Evolutionary conservation across 1,284 basidiomycete species (phyloP), one percentile per base, ranked within the genome.

Genomic region (Rhodotorula sp.): DNA sequence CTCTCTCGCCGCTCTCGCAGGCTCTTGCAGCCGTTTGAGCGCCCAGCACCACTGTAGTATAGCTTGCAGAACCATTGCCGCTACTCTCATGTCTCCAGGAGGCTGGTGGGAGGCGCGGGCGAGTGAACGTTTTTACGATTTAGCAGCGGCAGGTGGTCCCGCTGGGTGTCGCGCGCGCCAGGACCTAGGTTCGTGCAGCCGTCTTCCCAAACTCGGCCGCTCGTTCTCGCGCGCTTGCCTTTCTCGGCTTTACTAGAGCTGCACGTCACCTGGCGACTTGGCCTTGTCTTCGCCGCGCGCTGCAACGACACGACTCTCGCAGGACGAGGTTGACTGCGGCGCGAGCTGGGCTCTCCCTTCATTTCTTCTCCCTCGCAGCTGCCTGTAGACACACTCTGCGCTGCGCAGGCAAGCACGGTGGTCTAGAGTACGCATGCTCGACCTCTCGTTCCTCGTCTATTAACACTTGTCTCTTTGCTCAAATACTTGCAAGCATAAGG

Each of bases 241-340:
- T 51, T 51, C n/a, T n/a, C 24, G 49, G 49, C 49, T 51, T 51
- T 51, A 51, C 49, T 22, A 24, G 10, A n/a, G 24, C n/a, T n/a
- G 10, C 49, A 51, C 49, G 49, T 51, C 49, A 51, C 49, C 22
- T n/a, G 49, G 49, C 49, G n/a, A 24, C 49, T 51, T 37, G 37
- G 37, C 37, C 37, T 12, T 62, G 55, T 42, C 60, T 46, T 17
- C 53, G 18, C n/a, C n/a, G 53, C n/a, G 53, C 29, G n/a, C 14
- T 29, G 24, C 58, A 46, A 44, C 29, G 70, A 61, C 60, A 33
- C 46, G 44, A 62, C n/a, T 37, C 37, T 60, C 48, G 29, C 24
- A 29, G 49, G 15, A 26, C 42, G 42, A 26, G 37, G 33, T 33
- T 37, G 37, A 7, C 37, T 37, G 10, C 37, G 37, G 37, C 5